Evolutionary conservation across 202 grass and related monocot genomes (phyloP).

Genomic region (Zizania palustris): DNA sequence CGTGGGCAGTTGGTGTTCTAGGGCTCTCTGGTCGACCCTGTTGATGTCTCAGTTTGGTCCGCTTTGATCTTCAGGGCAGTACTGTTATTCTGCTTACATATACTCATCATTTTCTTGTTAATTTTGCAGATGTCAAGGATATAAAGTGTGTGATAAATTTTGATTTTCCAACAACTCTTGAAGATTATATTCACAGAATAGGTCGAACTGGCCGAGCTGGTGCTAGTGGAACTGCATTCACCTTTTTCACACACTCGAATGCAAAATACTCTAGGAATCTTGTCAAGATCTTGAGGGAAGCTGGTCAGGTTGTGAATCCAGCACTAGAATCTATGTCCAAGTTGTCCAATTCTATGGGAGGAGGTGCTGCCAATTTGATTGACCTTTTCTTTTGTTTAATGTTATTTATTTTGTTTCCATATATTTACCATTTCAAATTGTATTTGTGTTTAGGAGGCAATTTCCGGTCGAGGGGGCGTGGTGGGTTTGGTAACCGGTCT

Average conservation of each 20-base stretch:
- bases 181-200: slow-evolving; percentile 99
- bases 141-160: slow-evolving; percentile 99
- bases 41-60: slow-evolving; percentile 49
- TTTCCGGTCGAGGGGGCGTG: slow-evolving; percentile 68
- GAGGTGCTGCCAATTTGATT: slow-evolving; percentile 43
- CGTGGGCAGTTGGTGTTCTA: slow-evolving; percentile 31
- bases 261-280: slow-evolving; percentile 80
- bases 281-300: slow-evolving; percentile 83
- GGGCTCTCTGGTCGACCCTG: slow-evolving; percentile 47
- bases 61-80: slow-evolving; percentile 38
- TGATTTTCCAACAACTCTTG: slow-evolving; percentile 92
- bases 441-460: slow-evolving; percentile 49
- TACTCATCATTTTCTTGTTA: slow-evolving; percentile 38
- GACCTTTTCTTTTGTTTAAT: background rate
- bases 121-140: slow-evolving; percentile 96
- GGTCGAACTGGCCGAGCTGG: slow-evolving; percentile 95
- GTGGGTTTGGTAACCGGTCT: slow-evolving; percentile 65
- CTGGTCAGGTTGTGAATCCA: slow-evolving; percentile 78
- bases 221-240: slow-evolving; percentile 81
- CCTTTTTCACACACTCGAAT: slow-evolving; percentile 84
- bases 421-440: background rate
- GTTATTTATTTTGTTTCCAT: background rate
- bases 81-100: slow-evolving; percentile 27
- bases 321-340: slow-evolving; percentile 68
- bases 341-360: slow-evolving; percentile 47